Evolutionary conservation across 2,329 filamentous ascomycete species (phyloP).

Genomic region (Pezicula carpinea): DNA sequence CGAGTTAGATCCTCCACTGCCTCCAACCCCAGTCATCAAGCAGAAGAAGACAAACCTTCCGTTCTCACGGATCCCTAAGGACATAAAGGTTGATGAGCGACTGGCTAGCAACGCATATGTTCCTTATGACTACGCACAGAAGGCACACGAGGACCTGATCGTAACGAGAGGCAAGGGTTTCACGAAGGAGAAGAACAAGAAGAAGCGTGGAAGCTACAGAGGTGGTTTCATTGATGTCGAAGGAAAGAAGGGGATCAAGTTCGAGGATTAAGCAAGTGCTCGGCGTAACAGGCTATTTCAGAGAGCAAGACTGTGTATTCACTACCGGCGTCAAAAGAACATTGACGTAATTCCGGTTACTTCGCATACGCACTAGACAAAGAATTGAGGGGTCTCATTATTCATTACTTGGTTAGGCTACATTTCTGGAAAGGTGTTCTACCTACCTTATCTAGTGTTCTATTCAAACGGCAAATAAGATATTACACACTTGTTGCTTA

Average conservation of each 20-base stretch:
- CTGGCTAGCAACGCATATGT: constrained; percentile 78
- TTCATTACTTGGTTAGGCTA: no score
- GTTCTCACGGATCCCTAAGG: constrained; percentile 73
- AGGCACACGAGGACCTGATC: constrained; percentile 81
- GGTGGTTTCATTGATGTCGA: constrained; percentile 83
- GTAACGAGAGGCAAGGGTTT: constrained; percentile 95
- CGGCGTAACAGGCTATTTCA: constrained; percentile 1
- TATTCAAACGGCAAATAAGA: no score
- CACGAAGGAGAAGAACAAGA: constrained; percentile 99
- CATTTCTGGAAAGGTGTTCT: no score
- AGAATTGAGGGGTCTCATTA: no score
- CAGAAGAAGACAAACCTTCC: constrained; percentile 56
- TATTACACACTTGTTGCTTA: no score
- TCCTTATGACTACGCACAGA: constrained; percentile 81
- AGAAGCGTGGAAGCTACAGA: constrained; percentile 84
- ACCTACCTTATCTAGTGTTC: no score
- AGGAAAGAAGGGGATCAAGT: constrained; percentile 84
- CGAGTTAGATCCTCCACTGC: constrained; percentile 29
- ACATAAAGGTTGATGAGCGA: constrained; percentile 61
- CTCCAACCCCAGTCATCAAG: constrained; percentile 28
- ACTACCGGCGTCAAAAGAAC: no score
- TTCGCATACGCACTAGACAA: no score
- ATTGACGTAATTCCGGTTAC: no score
- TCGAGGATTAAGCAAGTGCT: constrained; percentile 66
- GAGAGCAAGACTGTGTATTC: constrained; percentile 1